Percentiles rank a stretch among this genome's conserved stretches.
These are phyloP conservation scores for Xylariaceae sp. DNA, from an alignment of 2,329 filamentous ascomycete species.

Conservation along the genomic window DNA sequence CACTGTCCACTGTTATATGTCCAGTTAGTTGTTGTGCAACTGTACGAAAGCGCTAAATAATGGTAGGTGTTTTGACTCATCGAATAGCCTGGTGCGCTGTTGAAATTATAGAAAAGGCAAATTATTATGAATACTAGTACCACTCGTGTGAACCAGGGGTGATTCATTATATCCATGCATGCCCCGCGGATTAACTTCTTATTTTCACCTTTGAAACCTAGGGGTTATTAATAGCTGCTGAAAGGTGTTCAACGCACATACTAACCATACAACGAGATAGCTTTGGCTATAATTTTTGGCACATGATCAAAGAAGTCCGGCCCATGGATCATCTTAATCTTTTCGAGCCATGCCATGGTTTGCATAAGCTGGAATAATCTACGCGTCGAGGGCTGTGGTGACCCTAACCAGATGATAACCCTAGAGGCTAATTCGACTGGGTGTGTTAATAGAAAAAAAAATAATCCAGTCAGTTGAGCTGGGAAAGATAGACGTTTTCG, in stretches of 20 bases:
- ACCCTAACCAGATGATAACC: slow-evolving; percentile 9
- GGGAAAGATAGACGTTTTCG: background rate
- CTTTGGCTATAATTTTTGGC: background rate
- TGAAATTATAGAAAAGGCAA: background rate
- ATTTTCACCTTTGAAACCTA: background rate
- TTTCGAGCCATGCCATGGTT: background rate
- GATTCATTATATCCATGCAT: background rate
- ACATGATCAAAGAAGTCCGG: background rate
- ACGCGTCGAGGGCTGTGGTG: background rate
- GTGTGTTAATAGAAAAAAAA: background rate
- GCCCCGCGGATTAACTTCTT: background rate
- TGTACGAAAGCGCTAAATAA: background rate
- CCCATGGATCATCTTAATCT: background rate
- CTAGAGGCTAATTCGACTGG: background rate
- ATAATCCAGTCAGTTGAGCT: background rate
- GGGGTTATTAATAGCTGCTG: background rate
- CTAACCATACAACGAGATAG: background rate
- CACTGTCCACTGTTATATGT: background rate
- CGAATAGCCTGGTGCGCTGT: background rate
- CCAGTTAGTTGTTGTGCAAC: background rate
- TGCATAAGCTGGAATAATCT: background rate
- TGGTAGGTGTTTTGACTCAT: background rate
- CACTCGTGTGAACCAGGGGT: slow-evolving; percentile 12
- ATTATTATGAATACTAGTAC: background rate
- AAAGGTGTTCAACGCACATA: background rate